These are phyloP conservation scores for Globisporangium echinulatum DNA, from an alignment of 352 stramenopile species.

Conservation along the genomic window DNA sequence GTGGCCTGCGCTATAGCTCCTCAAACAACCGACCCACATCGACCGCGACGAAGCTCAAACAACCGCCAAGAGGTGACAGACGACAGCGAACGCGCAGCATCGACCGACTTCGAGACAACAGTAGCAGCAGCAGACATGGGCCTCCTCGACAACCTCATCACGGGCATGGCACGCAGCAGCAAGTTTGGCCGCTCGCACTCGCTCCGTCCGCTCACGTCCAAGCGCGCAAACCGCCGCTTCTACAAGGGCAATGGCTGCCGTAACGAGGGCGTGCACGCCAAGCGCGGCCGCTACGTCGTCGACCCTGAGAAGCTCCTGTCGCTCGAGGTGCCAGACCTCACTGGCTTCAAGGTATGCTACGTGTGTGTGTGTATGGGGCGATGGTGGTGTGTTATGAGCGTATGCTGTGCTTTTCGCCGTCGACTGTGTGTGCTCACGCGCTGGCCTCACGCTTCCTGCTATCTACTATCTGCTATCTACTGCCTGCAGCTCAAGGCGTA, in stretches of 20 bases:
- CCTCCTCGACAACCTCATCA: conserved; percentile 72
- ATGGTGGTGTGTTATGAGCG: too few species aligned
- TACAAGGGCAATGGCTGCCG: conserved; percentile 95
- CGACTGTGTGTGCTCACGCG: neutral
- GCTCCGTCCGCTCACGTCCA: conserved; percentile 87
- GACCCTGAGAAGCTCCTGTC: conserved; percentile 89
- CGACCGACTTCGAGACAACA: too few species aligned
- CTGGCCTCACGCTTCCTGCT: neutral
- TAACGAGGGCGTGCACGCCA: conserved; percentile 89
- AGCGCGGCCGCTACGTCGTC: conserved; percentile 89
- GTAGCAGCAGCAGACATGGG: conserved; percentile 31
- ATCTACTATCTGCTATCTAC: neutral
- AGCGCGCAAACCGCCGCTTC: conserved; percentile 92
- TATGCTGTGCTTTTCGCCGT: neutral
- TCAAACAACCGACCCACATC: too few species aligned
- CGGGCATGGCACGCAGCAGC: conserved; percentile 65
- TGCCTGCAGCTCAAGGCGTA: conserved; percentile 69
- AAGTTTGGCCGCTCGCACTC: conserved; percentile 84
- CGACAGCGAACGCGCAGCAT: too few species aligned
- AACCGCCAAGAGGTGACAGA: too few species aligned
- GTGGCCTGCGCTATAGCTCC: too few species aligned
- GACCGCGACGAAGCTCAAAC: too few species aligned
- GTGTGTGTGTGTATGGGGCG: neutral
- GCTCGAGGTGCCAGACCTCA: conserved; percentile 92
- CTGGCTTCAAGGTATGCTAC: conserved; percentile 79